phyloP scores from a whole-genome alignment of 1,284 basidiomycete species.

The Rhodotorula sp. region DNA sequence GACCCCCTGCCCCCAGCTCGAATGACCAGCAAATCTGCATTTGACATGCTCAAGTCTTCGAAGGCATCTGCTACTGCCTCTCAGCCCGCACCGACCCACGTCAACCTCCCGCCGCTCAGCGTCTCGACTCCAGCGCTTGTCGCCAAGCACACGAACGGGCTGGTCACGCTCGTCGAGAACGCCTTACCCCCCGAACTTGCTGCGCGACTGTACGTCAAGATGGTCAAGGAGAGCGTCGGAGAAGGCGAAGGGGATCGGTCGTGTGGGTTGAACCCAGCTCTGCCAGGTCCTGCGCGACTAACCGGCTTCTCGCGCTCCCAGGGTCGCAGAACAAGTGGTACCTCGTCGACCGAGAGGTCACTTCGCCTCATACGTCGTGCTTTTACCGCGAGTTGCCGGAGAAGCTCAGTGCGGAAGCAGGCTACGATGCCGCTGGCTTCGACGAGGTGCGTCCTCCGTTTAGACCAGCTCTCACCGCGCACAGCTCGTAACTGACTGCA shows the following conservation, averaged over 20 bases:
- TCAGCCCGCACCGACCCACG: conserved; percentile 2
- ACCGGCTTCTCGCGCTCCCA: neutral
- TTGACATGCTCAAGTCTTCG: neutral
- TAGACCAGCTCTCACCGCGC: too few species aligned
- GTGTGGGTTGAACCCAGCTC: conserved; percentile 1
- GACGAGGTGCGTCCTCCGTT: conserved; percentile 15
- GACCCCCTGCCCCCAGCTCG: neutral
- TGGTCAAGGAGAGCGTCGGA: conserved; percentile 25
- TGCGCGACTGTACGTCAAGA: conserved; percentile 20
- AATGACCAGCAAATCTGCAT: neutral
- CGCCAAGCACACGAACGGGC: conserved; percentile 27
- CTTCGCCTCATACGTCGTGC: conserved; percentile 76
- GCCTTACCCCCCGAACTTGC: conserved; percentile 33
- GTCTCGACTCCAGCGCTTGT: conserved; percentile 22
- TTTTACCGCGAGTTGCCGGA: conserved; percentile 62
- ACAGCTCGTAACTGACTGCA: neutral
- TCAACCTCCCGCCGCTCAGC: conserved; percentile 26
- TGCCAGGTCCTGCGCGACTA: neutral
- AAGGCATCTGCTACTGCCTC: neutral
- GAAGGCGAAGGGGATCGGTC: conserved; percentile 1
- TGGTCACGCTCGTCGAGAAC: conserved; percentile 34
- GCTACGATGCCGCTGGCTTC: conserved; percentile 46
- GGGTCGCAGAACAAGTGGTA: conserved; percentile 77
- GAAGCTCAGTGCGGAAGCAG: conserved; percentile 55
- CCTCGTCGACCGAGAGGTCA: conserved; percentile 74